phyloP scores from a whole-genome alignment of 441 rosid species.

The Gossypium trilobum region DNA sequence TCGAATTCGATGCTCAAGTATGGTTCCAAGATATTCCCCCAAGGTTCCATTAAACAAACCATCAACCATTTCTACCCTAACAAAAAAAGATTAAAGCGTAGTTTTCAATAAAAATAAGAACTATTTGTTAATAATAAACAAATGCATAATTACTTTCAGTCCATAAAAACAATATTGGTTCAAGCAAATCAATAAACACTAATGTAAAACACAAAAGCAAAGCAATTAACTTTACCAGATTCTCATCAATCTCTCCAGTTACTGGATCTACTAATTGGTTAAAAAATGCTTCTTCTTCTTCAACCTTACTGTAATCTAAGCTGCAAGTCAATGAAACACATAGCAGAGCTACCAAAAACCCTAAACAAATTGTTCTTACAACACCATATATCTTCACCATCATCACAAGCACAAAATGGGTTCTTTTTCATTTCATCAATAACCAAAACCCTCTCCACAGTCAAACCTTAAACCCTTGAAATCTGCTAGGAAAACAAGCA shows the following conservation, averaged over 20 bases:
- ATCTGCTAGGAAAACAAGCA: not conserved
- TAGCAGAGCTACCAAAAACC: constrained; percentile 43
- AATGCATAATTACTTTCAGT: not conserved
- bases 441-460: constrained; percentile 23
- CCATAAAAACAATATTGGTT: not conserved
- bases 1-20: not conserved
- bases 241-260: constrained; percentile 39
- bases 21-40: not conserved
- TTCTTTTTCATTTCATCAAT: constrained; percentile 48
- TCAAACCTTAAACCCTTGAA: constrained; percentile 12
- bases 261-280: constrained; percentile 37
- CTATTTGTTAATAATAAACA: not conserved
- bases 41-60: not conserved
- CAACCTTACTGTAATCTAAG: constrained; percentile 24
- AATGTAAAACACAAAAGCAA: not conserved
- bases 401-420: constrained; percentile 20
- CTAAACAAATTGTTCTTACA: constrained; percentile 24
- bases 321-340: constrained; percentile 38
- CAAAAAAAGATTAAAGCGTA: not conserved
- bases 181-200: not conserved
- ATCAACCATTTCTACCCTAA: not conserved
- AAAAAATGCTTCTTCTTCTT: constrained; percentile 39
- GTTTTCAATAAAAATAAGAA: not conserved
- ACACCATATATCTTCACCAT: constrained; percentile 33
- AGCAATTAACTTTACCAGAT: constrained; percentile 35